These are phyloP conservation scores for Zoysia japonica DNA, from an alignment of 176 grass and related monocot species.

Conservation along the genomic window DNA sequence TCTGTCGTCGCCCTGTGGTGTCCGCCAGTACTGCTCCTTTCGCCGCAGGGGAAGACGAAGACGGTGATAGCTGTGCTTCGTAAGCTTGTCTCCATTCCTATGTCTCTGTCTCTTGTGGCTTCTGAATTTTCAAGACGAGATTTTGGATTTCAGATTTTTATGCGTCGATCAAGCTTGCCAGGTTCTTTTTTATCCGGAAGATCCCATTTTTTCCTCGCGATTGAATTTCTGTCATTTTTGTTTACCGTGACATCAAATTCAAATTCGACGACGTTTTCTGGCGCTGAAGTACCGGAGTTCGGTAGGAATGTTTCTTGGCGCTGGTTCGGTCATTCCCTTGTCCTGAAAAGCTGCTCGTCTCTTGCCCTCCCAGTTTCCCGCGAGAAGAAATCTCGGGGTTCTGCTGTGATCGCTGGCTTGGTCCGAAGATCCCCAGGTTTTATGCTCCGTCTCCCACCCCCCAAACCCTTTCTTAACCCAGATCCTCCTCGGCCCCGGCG, in stretches of 20 bases:
- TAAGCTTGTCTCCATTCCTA: not conserved
- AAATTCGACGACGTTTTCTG: not conserved
- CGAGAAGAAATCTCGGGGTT: conserved; percentile 8
- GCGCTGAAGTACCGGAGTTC: conserved; percentile 14
- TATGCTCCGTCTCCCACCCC: not conserved
- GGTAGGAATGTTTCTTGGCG: conserved; percentile 40
- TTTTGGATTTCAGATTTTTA: not conserved
- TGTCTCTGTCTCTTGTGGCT: not conserved
- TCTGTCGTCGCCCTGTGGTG: not conserved
- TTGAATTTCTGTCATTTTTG: not conserved
- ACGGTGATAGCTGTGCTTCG: conserved; percentile 12
- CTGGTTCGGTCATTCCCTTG: conserved; percentile 44
- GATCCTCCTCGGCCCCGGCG: not conserved
- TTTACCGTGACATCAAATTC: not conserved
- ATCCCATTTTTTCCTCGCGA: not conserved
- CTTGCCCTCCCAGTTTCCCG: conserved; percentile 6
- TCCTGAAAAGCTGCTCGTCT: conserved; percentile 55
- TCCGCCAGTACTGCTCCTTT: not conserved
- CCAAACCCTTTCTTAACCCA: not conserved
- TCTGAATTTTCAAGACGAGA: not conserved
- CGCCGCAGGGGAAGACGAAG: not conserved
- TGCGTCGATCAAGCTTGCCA: not conserved
- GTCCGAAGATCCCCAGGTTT: not conserved
- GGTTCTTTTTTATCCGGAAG: not conserved
- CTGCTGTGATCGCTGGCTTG: not conserved